Evolutionary conservation across 108 stramenopile genomes (phyloP).

Genomic region (Stephanodiscus triporus): DNA sequence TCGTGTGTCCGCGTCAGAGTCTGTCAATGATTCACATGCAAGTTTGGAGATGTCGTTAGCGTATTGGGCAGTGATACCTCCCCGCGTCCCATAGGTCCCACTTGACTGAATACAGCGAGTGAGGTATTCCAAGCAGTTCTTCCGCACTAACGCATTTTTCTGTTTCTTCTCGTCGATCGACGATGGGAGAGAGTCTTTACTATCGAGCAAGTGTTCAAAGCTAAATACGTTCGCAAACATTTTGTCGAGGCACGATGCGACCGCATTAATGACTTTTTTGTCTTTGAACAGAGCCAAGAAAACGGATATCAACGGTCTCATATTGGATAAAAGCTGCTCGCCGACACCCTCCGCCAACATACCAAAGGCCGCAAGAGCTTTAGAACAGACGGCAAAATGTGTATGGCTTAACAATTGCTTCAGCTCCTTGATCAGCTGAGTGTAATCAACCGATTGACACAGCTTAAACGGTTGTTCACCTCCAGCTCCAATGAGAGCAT

Average conservation of each 20-base stretch:
- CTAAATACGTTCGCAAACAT: conserved; percentile 81
- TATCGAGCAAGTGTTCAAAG: conserved; percentile 79
- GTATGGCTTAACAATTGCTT: conserved; percentile 75
- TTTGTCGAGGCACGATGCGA: conserved; percentile 63
- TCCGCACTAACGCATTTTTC: conserved; percentile 81
- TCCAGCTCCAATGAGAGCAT: conserved; percentile 68
- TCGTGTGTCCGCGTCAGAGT: conserved; percentile 76
- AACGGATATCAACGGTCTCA: conserved; percentile 65
- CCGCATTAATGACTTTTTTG: conserved; percentile 80
- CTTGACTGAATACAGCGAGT: conserved; percentile 63
- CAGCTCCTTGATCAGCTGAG: conserved; percentile 71
- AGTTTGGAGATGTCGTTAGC: conserved; percentile 53
- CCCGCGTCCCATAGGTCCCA: conserved; percentile 59
- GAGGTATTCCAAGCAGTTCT: conserved; percentile 65
- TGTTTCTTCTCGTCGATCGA: conserved; percentile 72
- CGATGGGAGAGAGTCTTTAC: conserved; percentile 61
- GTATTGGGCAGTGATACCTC: conserved; percentile 39
- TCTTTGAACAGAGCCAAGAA: conserved; percentile 77
- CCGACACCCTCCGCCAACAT: conserved; percentile 90
- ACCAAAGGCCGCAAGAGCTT: conserved; percentile 70
- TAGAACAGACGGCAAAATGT: conserved; percentile 83
- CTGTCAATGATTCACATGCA: conserved; percentile 60
- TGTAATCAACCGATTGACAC: conserved; percentile 65
- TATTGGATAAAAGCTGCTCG: conserved; percentile 70
- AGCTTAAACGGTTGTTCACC: conserved; percentile 89